Conservation (phyloP, 2,329 filamentous ascomycete genomes). For the Penicillium sp. region DNA sequence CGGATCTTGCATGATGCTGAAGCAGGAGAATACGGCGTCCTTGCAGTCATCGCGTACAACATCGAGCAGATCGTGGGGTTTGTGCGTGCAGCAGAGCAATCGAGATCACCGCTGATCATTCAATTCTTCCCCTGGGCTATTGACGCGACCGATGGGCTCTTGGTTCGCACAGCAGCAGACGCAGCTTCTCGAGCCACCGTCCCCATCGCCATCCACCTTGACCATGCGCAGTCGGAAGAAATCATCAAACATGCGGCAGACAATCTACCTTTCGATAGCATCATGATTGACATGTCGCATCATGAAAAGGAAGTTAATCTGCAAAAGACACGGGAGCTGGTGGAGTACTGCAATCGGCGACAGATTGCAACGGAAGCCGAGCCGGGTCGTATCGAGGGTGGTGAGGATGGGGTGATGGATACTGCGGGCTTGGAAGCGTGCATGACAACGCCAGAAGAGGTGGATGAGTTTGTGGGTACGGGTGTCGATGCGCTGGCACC, state of each 20-base stretch:
- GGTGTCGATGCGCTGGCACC: conserved; percentile 75
- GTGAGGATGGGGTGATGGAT: conserved; percentile 74
- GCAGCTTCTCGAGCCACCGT: conserved; percentile 60
- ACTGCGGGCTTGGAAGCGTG: conserved; percentile 63
- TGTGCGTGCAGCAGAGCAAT: conserved; percentile 68
- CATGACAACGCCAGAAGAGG: conserved; percentile 69
- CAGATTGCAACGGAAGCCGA: conserved; percentile 72
- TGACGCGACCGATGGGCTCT: conserved; percentile 61
- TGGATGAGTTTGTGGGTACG: conserved; percentile 68
- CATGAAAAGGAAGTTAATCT: conserved; percentile 72
- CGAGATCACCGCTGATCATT: conserved; percentile 68
- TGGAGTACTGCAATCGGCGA: conserved; percentile 63
- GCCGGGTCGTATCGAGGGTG: conserved; percentile 69
- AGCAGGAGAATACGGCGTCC: conserved; percentile 57
- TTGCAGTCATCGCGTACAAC: conserved; percentile 56
- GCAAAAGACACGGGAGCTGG: conserved; percentile 62
- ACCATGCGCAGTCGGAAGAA: conserved; percentile 66
- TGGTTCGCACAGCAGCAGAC: conserved; percentile 58
- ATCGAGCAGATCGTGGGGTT: conserved; percentile 70
- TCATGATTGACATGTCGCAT: conserved; percentile 79
- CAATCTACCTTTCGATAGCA: conserved; percentile 66
- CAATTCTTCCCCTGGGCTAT: conserved; percentile 76
- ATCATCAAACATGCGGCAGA: conserved; percentile 63
- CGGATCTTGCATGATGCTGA: conserved; percentile 59
- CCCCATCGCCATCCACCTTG: conserved; percentile 65